Base-by-base conservation (phyloP, 805 yeast genomes). In the Monosporozyma solicola region DNA sequence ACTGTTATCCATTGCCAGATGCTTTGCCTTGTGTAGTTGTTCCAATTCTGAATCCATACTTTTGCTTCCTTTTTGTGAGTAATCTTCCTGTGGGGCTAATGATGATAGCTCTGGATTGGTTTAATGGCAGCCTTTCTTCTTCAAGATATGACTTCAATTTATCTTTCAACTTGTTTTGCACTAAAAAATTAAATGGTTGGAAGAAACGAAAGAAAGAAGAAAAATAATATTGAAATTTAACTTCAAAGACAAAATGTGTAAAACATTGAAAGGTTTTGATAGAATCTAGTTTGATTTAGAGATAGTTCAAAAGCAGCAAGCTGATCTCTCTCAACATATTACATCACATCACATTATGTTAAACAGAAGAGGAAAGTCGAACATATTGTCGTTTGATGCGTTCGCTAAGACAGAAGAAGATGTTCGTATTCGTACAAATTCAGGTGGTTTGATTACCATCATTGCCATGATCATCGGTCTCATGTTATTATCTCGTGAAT, bases 331-430 rank as follows among this genome's bases (percentile, higher is more conserved):
- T 7, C 5, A 27, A 7, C 29, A 27, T 27, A 27, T 7, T 27
- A 27, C 29, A 7, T 9, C 35, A 32, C 35, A 13, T 9, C 35
- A 32, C 11, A 13, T 13, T 15, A 43, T 43, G 46, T 24, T 43
- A 16, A 43, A 43, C 15, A 43, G 46, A 43, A 24, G 46, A 43
- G 31, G 29, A 15, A 52, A 48, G 22, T 52, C 63, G 6, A 59
- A 61, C 27, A 61, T 73, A 27, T 55, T 87, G 47, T 78, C 83
- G 46, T 72, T 86, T 54, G 98, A 91, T 69, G 95, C 92, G n/a
- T 91, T 92, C 66, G 80, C 95, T 31, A 92, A 91, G 70, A 87
- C 97, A 5, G 91, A 88, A 37, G 98, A 92, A 64, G 99, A 94
- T 67, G 95, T 95, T 8, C 79, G 87, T 50, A 80, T 94, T 55